Base-by-base conservation (phyloP, 176 grass and related monocot species). In the Panicum miliaceum region DNA sequence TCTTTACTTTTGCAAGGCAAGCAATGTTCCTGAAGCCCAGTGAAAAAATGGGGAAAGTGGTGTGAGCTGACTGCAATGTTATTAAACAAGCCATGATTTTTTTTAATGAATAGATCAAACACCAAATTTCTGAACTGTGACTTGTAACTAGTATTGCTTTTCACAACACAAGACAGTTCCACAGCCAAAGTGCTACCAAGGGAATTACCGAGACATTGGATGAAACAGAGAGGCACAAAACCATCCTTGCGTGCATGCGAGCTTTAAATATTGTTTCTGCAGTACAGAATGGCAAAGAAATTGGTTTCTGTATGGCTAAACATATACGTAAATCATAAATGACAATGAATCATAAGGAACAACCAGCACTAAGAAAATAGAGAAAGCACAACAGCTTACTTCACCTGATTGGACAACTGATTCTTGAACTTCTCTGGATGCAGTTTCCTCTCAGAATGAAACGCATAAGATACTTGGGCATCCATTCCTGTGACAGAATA, bases 381-480 rank as follows among this genome's bases (percentile, higher is more conserved):
- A 80, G 26, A 23, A 42, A 77, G 40, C 29, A 37, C 48, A 73
- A 6, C 47, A 60, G 57, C 50, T 80, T 82, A 79, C 50, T 79
- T 80, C 59, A 98, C 96, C 96, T 98, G 93, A 95, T 98, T 98
- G 78, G 81, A 86, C 61, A 93, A 76, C 79, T 98, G 96, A 64
- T 93, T 93, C 85, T 88, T 95, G 89, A 98, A 98, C 77, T 95
- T 98, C 85, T 98, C 96, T 84, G 93, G 96, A 87, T 92, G 80
- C 68, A 77, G 81, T 88, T 95, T 95, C 85, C 96, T 90, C 89
- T 95, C 80, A 86, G 91, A 93, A 82, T 98, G 93, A 87, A 98
- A 98, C 35, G 87, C 89, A 80, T 95, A 95, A 37, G 96, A 95
- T 62, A 98, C 96, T 87, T 98, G 93, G 29, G 96, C 91, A 89